Evolutionary conservation across 1,139 yeast species (phyloP), one percentile per base, ranked within the genome.

Genomic region (Scheffersomyces illinoinensis): DNA sequence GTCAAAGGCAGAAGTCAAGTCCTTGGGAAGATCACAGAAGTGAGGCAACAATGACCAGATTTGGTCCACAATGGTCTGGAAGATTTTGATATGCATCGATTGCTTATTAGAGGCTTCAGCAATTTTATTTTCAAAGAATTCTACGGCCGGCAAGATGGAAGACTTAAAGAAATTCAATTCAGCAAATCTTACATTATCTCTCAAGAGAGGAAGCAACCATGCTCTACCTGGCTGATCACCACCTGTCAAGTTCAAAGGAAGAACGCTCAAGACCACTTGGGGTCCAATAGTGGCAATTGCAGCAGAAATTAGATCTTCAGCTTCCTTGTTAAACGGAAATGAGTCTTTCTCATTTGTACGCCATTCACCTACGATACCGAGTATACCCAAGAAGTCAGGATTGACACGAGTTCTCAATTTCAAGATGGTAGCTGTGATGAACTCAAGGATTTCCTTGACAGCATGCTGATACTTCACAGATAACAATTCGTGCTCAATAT

Each of bases 11-110:
- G 69, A 69, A 39, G 71, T 73, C 63, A 93, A 77, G 74, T 96
- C 99, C 50, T 78, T 80, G 48, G 98, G 97, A 67, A 93, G 82
- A 70, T 91, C 96, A 71, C 96, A 90, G 74, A 93, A 95, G 65
- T 88, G 90, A 18, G 99, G 98, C 61, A 95, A 78, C 61, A 93
- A 81, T 1, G 97, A 87, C 98, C 98, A 93, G 55, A 93, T 82
- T 79, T 95, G 99, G 70, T 91, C 97, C 54, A 90, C 78, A 57
- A 95, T 85, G 1, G 98, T 93, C 67, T 86, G 85, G 70, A 90
- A 90, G 57, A 93, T 85, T 73, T 92, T 93, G 60, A 78, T 76
- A 69, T 90, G 90, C 64, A 89, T 81, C 1, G 93, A 86, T 56
- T 85, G 85, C 59, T 73, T 77, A 53, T 77, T 71, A 43, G 81